phyloP scores from a whole-genome alignment of 2,329 filamentous ascomycete species.

The Phoma herbarum region DNA sequence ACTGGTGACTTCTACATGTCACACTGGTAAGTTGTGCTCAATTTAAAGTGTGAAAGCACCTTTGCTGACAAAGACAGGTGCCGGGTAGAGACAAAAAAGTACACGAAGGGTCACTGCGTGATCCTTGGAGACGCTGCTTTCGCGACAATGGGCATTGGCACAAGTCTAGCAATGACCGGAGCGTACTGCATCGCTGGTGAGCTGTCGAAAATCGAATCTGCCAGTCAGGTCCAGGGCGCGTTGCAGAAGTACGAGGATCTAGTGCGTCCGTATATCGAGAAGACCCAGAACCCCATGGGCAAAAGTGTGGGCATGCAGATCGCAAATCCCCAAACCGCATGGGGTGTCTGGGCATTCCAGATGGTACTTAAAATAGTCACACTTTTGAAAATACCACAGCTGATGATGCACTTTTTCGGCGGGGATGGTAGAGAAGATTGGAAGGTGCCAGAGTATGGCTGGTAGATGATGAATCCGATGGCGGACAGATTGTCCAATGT shows the following conservation, averaged over 20 bases:
- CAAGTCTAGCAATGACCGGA: conserved; percentile 50
- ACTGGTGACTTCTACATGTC: conserved; percentile 31
- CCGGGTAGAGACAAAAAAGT: conserved; percentile 57
- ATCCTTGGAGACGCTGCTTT: conserved; percentile 64
- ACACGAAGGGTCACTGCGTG: conserved; percentile 59
- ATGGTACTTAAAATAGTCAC: conserved; percentile 23
- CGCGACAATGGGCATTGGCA: conserved; percentile 43
- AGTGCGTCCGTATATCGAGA: conserved; percentile 29
- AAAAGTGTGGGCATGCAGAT: conserved; percentile 31
- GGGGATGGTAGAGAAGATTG: conserved; percentile 15
- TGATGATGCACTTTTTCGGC: conserved; percentile 13
- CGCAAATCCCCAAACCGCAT: conserved; percentile 43
- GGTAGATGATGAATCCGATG: neutral
- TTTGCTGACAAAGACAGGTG: conserved; percentile 53
- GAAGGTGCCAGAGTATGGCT: conserved; percentile 29
- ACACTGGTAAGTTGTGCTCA: neutral
- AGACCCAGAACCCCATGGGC: conserved; percentile 20
- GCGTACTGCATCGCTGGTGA: conserved; percentile 53
- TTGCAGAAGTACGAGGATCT: conserved; percentile 34
- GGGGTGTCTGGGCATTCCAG: conserved; percentile 37
- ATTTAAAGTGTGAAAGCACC: neutral
- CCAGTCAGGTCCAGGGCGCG: conserved; percentile 30
- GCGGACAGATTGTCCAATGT: neutral
- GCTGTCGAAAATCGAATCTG: conserved; percentile 34
- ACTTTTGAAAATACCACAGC: conserved; percentile 7